Base-by-base conservation (phyloP, 352 stramenopile genomes). In the Pythium aphanidermatum region DNA sequence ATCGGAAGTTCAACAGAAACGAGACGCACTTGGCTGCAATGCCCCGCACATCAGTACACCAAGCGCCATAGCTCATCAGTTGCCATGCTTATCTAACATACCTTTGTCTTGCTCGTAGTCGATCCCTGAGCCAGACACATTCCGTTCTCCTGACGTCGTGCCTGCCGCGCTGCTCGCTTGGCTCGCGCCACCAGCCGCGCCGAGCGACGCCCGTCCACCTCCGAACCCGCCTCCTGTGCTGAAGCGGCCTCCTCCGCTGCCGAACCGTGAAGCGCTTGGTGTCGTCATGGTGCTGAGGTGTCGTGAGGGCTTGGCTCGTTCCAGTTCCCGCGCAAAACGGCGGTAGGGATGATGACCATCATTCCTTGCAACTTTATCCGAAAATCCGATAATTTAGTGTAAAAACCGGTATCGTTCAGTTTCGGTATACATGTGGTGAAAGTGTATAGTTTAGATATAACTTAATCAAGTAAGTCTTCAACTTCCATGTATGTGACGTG, bases 1-100 rank as follows among this genome's bases (percentile, higher is more conserved):
- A 91, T 31, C 60, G 74, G 44, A 85, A 93, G 21, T 74, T 76
- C 6, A 70, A 40, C 38, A 93, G 52, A 55, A 93, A 93, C 16
- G 68, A 50, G n/a, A 68, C 54, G 51, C 76, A 90, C 65, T 90
- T 93, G 10, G 68, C 81, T 92, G 32, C 36, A 55, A n/a, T 24
- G 4, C 21, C 21, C 5, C 26, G 4, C 19, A 32, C 30, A 29
- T 40, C 35, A 33, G n/a, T n/a, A 30, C 37, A 32, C 14, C 30
- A 48, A 31, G 24, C 28, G 16, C 14, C 24, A 39, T 4, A 17
- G 17, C 28, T 34, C 26, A 21, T 35, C 16, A 36, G 16, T 7
- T 24, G 4, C 14, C 12, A 38, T 26, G 16, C 31, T 9, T 2
- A 12, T 7, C 17, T 9, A 23, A 14, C 49, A 8, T 49, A 83